Base-by-base conservation (phyloP, 1,284 basidiomycete genomes). In the Laetiporus sulphureus region DNA sequence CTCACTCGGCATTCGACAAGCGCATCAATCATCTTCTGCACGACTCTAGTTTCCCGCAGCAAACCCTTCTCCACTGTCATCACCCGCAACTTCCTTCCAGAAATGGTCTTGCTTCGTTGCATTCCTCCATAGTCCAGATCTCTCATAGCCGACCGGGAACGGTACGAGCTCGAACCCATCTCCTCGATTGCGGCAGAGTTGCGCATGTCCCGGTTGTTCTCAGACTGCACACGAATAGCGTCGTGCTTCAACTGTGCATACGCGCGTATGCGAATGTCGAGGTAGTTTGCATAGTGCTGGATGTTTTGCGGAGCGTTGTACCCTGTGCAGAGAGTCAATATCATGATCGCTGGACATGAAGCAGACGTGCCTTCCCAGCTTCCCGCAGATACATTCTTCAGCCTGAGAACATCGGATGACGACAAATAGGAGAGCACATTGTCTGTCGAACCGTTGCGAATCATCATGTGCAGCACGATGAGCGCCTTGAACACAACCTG, bases 51-150 rank as follows among this genome's bases (percentile, higher is more conserved):
- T 65, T 99, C 96, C 45, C 93, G 75, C 45, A 99, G 63, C 38
- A 99, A 65, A 3, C 96, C 95, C 63, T 96, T 97, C 60, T 99
- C 95, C 13, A 99, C 95, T 0, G 89, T 88, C 76, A 99, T 84
- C 30, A 86, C 77, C 45, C 95, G 74, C 51, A 99, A 64, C 56
- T 96, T 90, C 51, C 89, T 70, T 15, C 87, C 85, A 56, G 75
- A 71, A n/a, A 87, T 72, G 0, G 87, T 89, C 61, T 86, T 88
- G 61, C 83, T 86, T 45, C 85, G 67, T 38, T 72, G 64, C 15
- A 72, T 67, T 10, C 60, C 62, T 4, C 37, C 36, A 11, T 41
- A 22, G 1, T 43, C 35, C 7, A 20, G 16, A 11, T 36, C 34
- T 22, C 22, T 36, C 8, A 49, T 32, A 10, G 37, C 38, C 59